Conservation (phyloP, 305 asterid species). For the Andrographis paniculata region DNA sequence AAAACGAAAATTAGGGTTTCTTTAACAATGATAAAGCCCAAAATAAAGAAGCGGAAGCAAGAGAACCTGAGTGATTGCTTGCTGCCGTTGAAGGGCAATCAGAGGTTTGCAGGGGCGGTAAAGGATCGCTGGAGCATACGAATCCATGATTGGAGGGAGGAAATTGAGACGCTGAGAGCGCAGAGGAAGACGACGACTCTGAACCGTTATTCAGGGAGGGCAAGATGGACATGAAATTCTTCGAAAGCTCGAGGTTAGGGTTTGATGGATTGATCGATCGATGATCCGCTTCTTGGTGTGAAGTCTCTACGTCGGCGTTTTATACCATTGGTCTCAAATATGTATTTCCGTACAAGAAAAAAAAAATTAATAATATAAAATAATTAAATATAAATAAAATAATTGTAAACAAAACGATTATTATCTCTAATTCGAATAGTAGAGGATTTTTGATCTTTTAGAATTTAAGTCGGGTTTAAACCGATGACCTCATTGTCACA, state of each 20-base stretch:
- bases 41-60: not conserved
- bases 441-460: too few species aligned
- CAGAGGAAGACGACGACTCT: constrained; percentile 25
- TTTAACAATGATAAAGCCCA: not conserved
- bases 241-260: not conserved
- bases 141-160: constrained; percentile 28
- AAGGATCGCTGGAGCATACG: constrained; percentile 14
- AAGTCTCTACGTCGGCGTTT: too few species aligned
- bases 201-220: constrained; percentile 46
- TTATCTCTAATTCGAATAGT: too few species aligned
- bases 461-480: too few species aligned
- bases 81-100: constrained; percentile 25
- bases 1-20: constrained; percentile 15
- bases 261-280: not conserved
- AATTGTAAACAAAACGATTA: too few species aligned
- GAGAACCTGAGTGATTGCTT: constrained; percentile 25
- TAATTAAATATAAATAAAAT: too few species aligned
- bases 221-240: constrained; percentile 82
- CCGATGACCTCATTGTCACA: too few species aligned
- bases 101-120: constrained; percentile 11
- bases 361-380: too few species aligned
- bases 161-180: constrained; percentile 22
- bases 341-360: too few species aligned
- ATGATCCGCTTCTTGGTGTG: not conserved
- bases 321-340: too few species aligned